These are phyloP conservation scores for Zangia roseola DNA, from an alignment of 768 basidiomycete species.

Conservation along the genomic window DNA sequence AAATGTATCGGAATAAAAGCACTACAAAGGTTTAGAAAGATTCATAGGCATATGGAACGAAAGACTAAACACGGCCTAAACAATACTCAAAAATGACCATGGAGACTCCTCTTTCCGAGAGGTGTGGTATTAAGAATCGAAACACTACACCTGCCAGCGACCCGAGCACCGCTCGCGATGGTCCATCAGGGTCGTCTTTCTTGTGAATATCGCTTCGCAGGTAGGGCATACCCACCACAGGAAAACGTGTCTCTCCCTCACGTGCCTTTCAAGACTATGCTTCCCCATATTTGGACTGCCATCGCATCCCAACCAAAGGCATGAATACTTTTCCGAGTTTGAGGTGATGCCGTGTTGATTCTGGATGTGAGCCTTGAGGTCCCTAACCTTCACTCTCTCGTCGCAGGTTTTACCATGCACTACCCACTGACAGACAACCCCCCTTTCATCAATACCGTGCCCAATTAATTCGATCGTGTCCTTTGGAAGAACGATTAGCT, in stretches of 20 bases:
- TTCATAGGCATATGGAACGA: too few species aligned
- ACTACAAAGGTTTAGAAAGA: too few species aligned
- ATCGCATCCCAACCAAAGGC: neutral
- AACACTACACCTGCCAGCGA: too few species aligned
- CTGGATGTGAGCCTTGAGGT: neutral
- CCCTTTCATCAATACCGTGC: neutral
- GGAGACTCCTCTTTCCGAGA: too few species aligned
- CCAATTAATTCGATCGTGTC: neutral
- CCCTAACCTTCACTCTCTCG: neutral
- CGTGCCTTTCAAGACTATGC: neutral
- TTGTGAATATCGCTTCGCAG: neutral
- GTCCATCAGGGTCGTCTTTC: neutral
- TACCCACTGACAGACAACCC: neutral
- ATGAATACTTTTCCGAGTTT: neutral
- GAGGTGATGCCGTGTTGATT: neutral
- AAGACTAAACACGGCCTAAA: too few species aligned
- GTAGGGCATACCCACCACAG: constrained; percentile 1
- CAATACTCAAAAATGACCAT: too few species aligned
- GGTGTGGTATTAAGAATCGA: too few species aligned
- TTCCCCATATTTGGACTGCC: neutral
- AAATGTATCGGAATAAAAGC: too few species aligned
- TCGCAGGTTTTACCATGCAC: neutral
- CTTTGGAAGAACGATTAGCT: neutral
- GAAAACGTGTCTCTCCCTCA: neutral
- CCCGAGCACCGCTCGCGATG: neutral